Percentiles rank a stretch among this genome's conserved stretches.
phyloP scores from a whole-genome alignment of 345 rosid species.

The Moringa oleifera region DNA sequence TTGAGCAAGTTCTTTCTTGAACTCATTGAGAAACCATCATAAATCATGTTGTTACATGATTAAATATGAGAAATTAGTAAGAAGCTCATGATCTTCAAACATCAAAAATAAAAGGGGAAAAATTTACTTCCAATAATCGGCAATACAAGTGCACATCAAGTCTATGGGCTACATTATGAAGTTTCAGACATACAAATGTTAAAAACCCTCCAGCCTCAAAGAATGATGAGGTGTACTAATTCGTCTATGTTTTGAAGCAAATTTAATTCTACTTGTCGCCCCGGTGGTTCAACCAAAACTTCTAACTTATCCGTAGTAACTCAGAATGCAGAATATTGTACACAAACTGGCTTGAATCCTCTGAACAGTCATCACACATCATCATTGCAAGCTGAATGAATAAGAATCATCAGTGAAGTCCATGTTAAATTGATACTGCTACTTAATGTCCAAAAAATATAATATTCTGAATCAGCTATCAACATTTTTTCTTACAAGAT shows the following conservation, averaged over 20 bases:
- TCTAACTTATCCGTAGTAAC: conserved; percentile 20
- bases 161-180: conserved; percentile 1
- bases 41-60: conserved; percentile 44
- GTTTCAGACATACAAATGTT: neutral
- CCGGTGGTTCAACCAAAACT: conserved; percentile 30
- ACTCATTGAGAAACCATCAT: conserved; percentile 22
- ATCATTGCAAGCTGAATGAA: conserved; percentile 87
- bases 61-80: conserved; percentile 19
- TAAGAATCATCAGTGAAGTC: conserved; percentile 49
- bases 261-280: conserved; percentile 22
- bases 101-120: neutral
- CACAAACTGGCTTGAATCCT: conserved; percentile 47
- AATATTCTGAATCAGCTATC: neutral
- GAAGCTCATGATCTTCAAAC: conserved; percentile 2
- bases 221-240: conserved; percentile 9
- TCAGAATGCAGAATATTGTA: conserved; percentile 27
- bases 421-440: conserved; percentile 11
- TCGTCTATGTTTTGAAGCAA: conserved; percentile 19
- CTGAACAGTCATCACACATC: conserved; percentile 79
- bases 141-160: conserved; percentile 12
- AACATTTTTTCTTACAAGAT: neutral
- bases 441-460: conserved; percentile 11
- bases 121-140: conserved; percentile 1
- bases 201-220: neutral
- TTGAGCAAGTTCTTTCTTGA: conserved; percentile 9